Evolutionary conservation across 805 yeast species (phyloP).

Genomic region (Pichia exigua): DNA sequence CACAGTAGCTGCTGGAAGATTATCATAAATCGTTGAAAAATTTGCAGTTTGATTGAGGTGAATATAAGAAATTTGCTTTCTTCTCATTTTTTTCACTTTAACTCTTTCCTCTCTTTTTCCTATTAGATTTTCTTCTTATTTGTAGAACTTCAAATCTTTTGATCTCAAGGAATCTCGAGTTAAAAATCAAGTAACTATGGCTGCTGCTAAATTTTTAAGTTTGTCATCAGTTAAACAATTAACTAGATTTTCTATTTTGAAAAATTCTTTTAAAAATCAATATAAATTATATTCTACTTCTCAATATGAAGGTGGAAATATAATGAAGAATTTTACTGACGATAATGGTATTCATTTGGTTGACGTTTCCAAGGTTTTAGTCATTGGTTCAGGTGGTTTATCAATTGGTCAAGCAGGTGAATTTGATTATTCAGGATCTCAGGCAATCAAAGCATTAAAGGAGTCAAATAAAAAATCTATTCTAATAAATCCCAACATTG

Average conservation of each 20-base stretch:
- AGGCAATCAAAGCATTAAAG: constrained; percentile 90
- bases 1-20: constrained; percentile 3
- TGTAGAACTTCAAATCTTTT: not conserved
- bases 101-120: not conserved
- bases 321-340: constrained; percentile 47
- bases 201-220: not conserved
- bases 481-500: constrained; percentile 90
- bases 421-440: constrained; percentile 95
- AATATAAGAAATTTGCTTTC: not conserved
- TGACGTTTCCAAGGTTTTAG: constrained; percentile 79
- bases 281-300: constrained; percentile 14
- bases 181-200: not conserved
- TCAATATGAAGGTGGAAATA: constrained; percentile 55
- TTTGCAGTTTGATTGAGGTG: not conserved
- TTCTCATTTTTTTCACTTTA: not conserved
- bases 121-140: not conserved
- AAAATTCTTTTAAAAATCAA: constrained; percentile 1
- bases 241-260: constrained; percentile 7
- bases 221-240: constrained; percentile 3
- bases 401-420: constrained; percentile 99
- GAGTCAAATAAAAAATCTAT: constrained; percentile 84
- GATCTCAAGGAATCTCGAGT: too few relatives aligned
- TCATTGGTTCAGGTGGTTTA: constrained; percentile 95
- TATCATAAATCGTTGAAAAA: not conserved
- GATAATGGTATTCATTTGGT: constrained; percentile 62